These are phyloP conservation scores for Lumnitzera racemosa DNA, from an alignment of 345 rosid genomes.

Conservation along the genomic window DNA sequence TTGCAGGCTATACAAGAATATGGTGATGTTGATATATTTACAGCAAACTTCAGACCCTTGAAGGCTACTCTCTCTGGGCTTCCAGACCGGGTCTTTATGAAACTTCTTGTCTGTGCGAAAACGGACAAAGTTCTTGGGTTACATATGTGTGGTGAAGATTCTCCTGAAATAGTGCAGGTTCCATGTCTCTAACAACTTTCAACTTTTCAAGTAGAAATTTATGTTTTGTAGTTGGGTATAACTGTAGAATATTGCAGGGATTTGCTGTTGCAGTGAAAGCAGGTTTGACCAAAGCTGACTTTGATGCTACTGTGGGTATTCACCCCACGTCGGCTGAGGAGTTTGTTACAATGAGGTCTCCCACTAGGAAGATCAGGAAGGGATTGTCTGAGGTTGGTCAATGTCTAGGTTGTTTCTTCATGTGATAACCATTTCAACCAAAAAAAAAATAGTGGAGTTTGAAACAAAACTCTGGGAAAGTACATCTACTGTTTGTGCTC, in stretches of 20 bases:
- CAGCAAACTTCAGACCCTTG: conserved; percentile 83
- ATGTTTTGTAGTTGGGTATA: not conserved
- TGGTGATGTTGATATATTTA: conserved; percentile 76
- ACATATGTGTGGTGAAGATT: conserved; percentile 93
- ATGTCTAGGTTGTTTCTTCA: conserved; percentile 1
- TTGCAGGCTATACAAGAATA: conserved; percentile 69
- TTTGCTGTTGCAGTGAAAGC: conserved; percentile 93
- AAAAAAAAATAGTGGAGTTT: too few species aligned
- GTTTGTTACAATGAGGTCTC: conserved; percentile 85
- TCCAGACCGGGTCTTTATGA: conserved; percentile 85
- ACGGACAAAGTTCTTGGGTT: conserved; percentile 67
- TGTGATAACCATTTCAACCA: not conserved
- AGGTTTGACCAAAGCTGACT: conserved; percentile 82
- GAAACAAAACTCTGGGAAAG: too few species aligned
- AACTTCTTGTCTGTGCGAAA: conserved; percentile 75
- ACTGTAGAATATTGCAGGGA: conserved; percentile 34
- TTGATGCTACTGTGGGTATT: conserved; percentile 83
- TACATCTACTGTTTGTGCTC: not conserved
- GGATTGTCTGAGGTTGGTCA: conserved; percentile 56
- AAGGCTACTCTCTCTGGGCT: conserved; percentile 94
- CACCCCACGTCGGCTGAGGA: conserved; percentile 94
- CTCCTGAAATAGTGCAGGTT: conserved; percentile 87
- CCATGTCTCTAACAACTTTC: not conserved
- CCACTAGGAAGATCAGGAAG: conserved; percentile 64
- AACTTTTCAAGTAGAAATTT: not conserved